Base-by-base conservation (phyloP, 768 basidiomycete genomes). In the Hygrocybe punicea region DNA sequence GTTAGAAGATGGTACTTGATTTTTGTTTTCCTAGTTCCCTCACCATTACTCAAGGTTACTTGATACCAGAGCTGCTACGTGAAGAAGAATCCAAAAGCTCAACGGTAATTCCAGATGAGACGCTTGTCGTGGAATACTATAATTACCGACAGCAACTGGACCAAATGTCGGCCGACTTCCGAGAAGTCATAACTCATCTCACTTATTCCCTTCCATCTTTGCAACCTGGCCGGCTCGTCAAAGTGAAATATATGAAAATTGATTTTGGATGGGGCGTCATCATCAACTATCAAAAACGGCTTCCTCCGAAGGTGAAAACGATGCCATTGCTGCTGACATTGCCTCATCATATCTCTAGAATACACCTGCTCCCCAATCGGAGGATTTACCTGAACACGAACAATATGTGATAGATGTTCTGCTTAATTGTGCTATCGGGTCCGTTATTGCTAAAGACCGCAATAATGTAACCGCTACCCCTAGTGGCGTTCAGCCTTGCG, bases 201-300 rank as follows among this genome's bases (percentile, higher is more conserved):
- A 88, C 85, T 2, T 98, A 98, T 72, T 84, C 88, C n/a, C 71
- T 98, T 23, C 94, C 95, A 0, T 98, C 97, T 81, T 78, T 99
- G 10, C 89, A 97, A 65, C 79, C 86, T 19, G 97, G 97, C 29
- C 86, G 97, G 3, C 78, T 98, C n/a, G 90, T 98, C 48, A 90
- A 89, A 66, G 82, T 99, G 63, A 89, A 89, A 67, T 82, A 97
- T 68, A 84, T 87, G 60, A 86, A 89, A 37, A 74, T 86, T 13
- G 90, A 99, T 71, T 98, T 96, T 70, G 96, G 96, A 9, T 98
- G 97, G 97, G 96, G 96, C 37, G 83, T 93, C 42, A 84, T 98
- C 51, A 82, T 98, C 66, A 95, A 93, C 68, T 98, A 86, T 66
- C 87, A 91, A 68, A 97, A 97, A 71, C 84, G 94, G 0, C 63